phyloP scores from a whole-genome alignment of 225 moss, liverwort and hornwort genomes.

The Physcomitrium patens region DNA sequence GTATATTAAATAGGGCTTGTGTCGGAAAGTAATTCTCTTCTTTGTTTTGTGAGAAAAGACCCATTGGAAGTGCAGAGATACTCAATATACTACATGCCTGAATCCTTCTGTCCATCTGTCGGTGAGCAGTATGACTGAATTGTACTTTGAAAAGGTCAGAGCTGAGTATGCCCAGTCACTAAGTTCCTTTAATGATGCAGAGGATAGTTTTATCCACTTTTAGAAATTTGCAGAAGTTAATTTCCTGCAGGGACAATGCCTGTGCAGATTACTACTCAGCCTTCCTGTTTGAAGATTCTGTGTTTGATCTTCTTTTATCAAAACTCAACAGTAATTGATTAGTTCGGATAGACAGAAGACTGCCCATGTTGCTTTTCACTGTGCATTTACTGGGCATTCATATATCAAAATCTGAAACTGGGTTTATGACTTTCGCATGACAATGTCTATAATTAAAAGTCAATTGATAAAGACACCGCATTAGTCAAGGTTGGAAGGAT shows the following conservation, averaged over 20 bases:
- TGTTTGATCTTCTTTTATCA: not conserved
- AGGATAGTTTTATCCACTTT: constrained; percentile 33
- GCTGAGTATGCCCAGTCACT: constrained; percentile 21
- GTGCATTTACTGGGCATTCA: not conserved
- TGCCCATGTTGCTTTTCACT: not conserved
- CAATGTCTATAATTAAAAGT: too few species aligned
- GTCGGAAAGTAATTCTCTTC: constrained; percentile 37
- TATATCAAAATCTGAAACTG: not conserved
- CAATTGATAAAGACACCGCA: not conserved
- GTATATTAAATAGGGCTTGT: constrained; percentile 48
- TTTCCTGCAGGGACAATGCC: constrained; percentile 36
- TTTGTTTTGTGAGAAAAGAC: constrained; percentile 32
- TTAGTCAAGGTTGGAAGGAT: constrained; percentile 20
- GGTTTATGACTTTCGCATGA: not conserved
- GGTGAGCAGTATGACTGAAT: constrained; percentile 44
- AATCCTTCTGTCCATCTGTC: constrained; percentile 26
- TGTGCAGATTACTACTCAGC: constrained; percentile 14
- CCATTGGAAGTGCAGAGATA: constrained; percentile 23
- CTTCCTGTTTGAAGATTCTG: constrained; percentile 21
- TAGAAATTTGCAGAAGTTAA: constrained; percentile 44
- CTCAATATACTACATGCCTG: constrained; percentile 10
- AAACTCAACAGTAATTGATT: not conserved
- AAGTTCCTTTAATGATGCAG: constrained; percentile 10
- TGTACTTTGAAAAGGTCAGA: constrained; percentile 29
- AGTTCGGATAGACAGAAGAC: not conserved